These are phyloP conservation scores for Pestalotiopsis sp. DNA, from an alignment of 2,329 filamentous ascomycete species.

Conservation along the genomic window DNA sequence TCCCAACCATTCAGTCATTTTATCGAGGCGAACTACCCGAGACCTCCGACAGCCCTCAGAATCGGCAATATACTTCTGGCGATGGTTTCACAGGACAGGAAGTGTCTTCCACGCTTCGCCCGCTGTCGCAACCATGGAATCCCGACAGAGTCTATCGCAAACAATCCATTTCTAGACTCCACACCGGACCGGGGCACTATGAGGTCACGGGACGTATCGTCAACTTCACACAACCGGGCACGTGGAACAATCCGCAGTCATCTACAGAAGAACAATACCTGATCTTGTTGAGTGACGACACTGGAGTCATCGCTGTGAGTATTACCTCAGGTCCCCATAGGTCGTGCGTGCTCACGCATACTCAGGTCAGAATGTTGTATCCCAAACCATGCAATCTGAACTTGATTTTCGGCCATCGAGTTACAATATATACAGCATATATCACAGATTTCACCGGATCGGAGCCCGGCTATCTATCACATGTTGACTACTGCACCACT, in stretches of 20 bases:
- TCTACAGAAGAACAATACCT: constrained; percentile 53
- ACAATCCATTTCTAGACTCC: constrained; percentile 47
- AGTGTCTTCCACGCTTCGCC: constrained; percentile 40
- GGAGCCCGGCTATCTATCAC: constrained; percentile 32
- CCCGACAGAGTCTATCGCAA: constrained; percentile 51
- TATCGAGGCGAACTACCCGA: constrained; percentile 30
- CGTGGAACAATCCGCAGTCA: constrained; percentile 42
- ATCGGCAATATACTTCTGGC: constrained; percentile 27
- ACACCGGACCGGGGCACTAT: constrained; percentile 52
- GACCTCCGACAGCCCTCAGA: constrained; percentile 16
- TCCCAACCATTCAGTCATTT: constrained; percentile 38
- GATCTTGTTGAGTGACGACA: constrained; percentile 59
- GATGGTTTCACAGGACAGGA: constrained; percentile 59
- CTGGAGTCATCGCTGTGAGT: constrained; percentile 54
- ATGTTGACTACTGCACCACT: constrained; percentile 53
- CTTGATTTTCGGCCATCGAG: constrained; percentile 53
- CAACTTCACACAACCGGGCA: constrained; percentile 52
- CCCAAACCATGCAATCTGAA: constrained; percentile 38
- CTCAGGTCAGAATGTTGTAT: constrained; percentile 56
- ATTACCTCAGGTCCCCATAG: no score
- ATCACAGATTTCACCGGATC: constrained; percentile 49
- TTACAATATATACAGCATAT: constrained; percentile 61
- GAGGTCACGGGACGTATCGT: constrained; percentile 58
- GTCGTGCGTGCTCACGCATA: background rate
- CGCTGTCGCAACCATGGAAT: constrained; percentile 39